phyloP scores from a whole-genome alignment of 306 rosid species.

The Vigna mungo region DNA sequence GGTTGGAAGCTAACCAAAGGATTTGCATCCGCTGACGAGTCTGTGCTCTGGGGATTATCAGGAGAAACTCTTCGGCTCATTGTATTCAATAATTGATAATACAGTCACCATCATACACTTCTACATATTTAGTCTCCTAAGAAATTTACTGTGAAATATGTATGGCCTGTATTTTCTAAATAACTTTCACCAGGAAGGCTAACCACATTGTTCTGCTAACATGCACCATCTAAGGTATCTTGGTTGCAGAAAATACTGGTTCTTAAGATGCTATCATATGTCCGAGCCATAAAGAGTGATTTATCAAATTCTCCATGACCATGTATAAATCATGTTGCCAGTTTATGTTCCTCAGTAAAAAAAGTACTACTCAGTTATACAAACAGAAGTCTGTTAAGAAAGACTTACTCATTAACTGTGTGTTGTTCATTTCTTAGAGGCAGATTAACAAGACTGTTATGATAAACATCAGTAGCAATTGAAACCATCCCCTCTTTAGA shows the following conservation, averaged over 20 bases:
- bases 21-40: background rate
- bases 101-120: background rate
- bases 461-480: background rate
- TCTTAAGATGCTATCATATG: constrained; percentile 18
- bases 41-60: background rate
- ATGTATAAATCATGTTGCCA: background rate
- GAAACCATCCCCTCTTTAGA: constrained; percentile 12
- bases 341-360: background rate
- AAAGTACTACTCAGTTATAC: background rate
- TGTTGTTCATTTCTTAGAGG: constrained; percentile 32
- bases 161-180: background rate
- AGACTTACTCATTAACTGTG: constrained; percentile 50
- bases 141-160: background rate
- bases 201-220: background rate
- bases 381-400: constrained; percentile 25
- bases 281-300: background rate
- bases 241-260: constrained; percentile 3
- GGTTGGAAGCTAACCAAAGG: background rate
- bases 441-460: background rate
- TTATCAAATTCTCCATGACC: constrained; percentile 21
- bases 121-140: background rate
- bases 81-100: background rate
- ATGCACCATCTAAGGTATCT: constrained; percentile 24
- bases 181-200: constrained; percentile 19
- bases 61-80: background rate